Evolutionary conservation across 306 rosid species (phyloP).

Genomic region (Cucumis melo): DNA sequence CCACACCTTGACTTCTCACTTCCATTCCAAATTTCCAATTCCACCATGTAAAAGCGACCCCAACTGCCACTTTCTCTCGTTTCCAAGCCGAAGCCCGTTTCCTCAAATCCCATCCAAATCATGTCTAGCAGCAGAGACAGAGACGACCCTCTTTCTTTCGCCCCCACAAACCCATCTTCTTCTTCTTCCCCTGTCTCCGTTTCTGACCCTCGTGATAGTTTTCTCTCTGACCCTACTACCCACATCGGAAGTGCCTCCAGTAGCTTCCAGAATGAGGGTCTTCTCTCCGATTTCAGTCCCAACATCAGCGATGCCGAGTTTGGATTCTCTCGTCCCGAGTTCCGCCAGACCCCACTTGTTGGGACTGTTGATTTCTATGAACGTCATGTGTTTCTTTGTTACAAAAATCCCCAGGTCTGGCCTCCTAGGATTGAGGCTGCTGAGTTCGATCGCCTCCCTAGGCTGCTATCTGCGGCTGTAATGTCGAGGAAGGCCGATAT

Average conservation of each 20-base stretch:
- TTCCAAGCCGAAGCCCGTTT: background rate
- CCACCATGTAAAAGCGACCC: background rate
- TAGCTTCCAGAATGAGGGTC: constrained; percentile 74
- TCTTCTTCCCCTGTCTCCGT: constrained; percentile 73
- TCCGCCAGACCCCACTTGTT: constrained; percentile 40
- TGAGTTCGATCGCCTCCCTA: constrained; percentile 86
- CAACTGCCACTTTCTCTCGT: background rate
- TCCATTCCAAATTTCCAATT: background rate
- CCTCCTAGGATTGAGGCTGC: constrained; percentile 92
- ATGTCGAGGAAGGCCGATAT: constrained; percentile 52
- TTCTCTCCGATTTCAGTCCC: constrained; percentile 17
- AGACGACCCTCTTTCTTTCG: constrained; percentile 43
- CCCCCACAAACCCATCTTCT: constrained; percentile 38
- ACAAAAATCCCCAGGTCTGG: constrained; percentile 78
- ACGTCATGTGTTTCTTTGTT: constrained; percentile 77
- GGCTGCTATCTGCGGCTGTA: constrained; percentile 80
- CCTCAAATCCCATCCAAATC: background rate
- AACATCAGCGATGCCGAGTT: constrained; percentile 38
- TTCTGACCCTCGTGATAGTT: constrained; percentile 63
- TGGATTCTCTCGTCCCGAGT: constrained; percentile 59
- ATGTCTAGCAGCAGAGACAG: constrained; percentile 50
- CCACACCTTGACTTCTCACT: background rate
- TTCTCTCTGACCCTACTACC: constrained; percentile 53
- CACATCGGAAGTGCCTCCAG: constrained; percentile 54
- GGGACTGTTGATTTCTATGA: constrained; percentile 72